Conservation (phyloP, 1,284 basidiomycete species). For the Ustilago bromivora region DNA sequence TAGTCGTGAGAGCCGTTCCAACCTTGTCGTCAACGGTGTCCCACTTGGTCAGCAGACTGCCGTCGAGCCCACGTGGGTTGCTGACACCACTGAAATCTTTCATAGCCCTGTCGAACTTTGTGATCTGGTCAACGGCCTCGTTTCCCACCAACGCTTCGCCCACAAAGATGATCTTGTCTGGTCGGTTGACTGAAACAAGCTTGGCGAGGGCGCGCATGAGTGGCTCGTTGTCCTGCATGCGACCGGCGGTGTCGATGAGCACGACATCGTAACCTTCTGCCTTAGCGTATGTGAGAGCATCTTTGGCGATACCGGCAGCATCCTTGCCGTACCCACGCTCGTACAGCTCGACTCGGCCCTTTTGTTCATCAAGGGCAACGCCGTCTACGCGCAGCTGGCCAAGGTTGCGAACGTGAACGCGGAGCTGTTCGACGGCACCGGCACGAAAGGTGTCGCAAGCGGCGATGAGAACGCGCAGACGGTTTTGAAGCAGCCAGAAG, state of each 20-base stretch:
- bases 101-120: conserved; percentile 65
- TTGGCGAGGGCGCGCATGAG: conserved; percentile 68
- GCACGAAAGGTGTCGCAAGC: conserved; percentile 99
- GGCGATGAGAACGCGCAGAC: conserved; percentile 90
- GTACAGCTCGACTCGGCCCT: conserved; percentile 87
- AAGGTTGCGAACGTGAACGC: conserved; percentile 95
- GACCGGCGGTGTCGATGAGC: conserved; percentile 68
- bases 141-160: conserved; percentile 69
- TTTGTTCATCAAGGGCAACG: conserved; percentile 71
- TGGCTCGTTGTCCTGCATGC: conserved; percentile 70
- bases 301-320: conserved; percentile 94
- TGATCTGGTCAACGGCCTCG: conserved; percentile 69
- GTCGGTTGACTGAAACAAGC: conserved; percentile 66
- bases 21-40: conserved; percentile 69
- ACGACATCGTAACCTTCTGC: conserved; percentile 66
- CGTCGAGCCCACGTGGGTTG: conserved; percentile 65
- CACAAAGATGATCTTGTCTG: conserved; percentile 69
- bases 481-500: conserved; percentile 98
- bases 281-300: conserved; percentile 77
- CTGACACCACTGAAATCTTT: conserved; percentile 67
- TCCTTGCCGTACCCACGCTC: conserved; percentile 99
- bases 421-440: conserved; percentile 96
- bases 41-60: conserved; percentile 69
- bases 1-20: conserved; percentile 66
- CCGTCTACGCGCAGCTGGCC: conserved; percentile 77